Evolutionary conservation across 139 green algal species (phyloP).

Genomic region (Micractinium sp.): DNA sequence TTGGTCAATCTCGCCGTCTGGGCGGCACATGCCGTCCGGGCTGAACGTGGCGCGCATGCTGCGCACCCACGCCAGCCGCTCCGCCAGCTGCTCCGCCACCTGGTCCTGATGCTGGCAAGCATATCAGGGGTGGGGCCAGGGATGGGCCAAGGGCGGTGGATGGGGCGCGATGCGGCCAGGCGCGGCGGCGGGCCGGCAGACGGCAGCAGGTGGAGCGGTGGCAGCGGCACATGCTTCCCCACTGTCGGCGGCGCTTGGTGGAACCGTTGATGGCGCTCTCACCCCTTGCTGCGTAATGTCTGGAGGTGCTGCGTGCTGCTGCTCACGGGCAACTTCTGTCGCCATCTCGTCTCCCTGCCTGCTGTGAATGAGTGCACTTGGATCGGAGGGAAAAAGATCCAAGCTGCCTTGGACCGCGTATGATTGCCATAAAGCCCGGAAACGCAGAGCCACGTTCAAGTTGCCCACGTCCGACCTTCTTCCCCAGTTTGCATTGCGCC

Average conservation of each 20-base stretch:
- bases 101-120: not conserved
- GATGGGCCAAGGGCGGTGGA: not conserved
- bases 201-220: not conserved
- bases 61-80: constrained; percentile 57
- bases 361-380: not conserved
- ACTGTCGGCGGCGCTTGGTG: not conserved
- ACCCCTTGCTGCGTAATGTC: not conserved
- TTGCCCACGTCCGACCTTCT: not conserved
- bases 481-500: not conserved
- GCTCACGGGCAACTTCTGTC: not conserved
- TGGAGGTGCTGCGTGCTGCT: constrained; percentile 2
- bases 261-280: not conserved
- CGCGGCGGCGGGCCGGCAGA: no score
- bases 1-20: constrained; percentile 77
- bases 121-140: not conserved
- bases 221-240: not conserved
- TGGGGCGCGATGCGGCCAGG: not conserved
- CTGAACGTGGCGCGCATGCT: constrained; percentile 69
- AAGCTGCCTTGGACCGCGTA: not conserved
- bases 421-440: not conserved
- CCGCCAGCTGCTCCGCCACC: constrained; percentile 6
- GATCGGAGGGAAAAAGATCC: not conserved
- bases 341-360: not conserved
- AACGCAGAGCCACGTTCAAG: not conserved
- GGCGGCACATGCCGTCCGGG: constrained; percentile 67